Conservation (phyloP, 2,329 filamentous ascomycete genomes). For the Penicillium frequentans region DNA sequence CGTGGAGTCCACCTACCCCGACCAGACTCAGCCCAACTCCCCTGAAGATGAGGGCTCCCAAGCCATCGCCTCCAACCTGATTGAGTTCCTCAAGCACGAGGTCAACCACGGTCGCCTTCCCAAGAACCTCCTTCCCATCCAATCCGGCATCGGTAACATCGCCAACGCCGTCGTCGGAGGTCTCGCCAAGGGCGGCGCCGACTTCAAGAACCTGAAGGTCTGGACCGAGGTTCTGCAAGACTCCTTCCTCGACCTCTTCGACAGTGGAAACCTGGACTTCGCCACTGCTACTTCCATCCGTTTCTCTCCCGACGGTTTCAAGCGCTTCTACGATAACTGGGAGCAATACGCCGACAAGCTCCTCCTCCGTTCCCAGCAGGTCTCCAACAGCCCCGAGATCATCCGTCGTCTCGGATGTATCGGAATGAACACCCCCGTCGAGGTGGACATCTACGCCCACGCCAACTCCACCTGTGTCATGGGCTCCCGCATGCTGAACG, state of each 20-base stretch:
- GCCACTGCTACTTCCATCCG: slow-evolving; percentile 87
- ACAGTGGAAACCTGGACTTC: slow-evolving; percentile 82
- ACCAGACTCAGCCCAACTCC: slow-evolving; percentile 72
- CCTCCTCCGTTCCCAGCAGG: slow-evolving; percentile 81
- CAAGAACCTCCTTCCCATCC: slow-evolving; percentile 72
- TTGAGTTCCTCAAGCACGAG: slow-evolving; percentile 85
- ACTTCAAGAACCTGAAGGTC: slow-evolving; percentile 84
- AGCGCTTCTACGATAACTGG: slow-evolving; percentile 87
- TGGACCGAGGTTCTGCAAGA: slow-evolving; percentile 95
- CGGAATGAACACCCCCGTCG: slow-evolving; percentile 92
- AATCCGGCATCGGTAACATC: slow-evolving; percentile 90
- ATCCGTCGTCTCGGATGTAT: slow-evolving; percentile 85
- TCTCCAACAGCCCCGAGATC: slow-evolving; percentile 88
- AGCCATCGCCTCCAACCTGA: slow-evolving; percentile 75
- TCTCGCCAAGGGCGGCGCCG: slow-evolving; percentile 67
- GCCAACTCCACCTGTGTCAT: slow-evolving; percentile 89
- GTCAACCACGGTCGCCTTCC: slow-evolving; percentile 76
- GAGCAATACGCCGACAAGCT: slow-evolving; percentile 77
- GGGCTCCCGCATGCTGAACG: slow-evolving; percentile 84
- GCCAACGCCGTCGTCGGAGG: slow-evolving; percentile 89
- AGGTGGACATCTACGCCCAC: slow-evolving; percentile 93
- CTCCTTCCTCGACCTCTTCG: slow-evolving; percentile 89
- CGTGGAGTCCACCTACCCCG: slow-evolving; percentile 80
- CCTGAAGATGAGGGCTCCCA: slow-evolving; percentile 72
- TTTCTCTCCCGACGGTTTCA: slow-evolving; percentile 87